Percentiles rank a stretch among this genome's conserved stretches.
These are phyloP conservation scores for Alliaria petiolata DNA, from an alignment of 345 rosid species.

Conservation along the genomic window DNA sequence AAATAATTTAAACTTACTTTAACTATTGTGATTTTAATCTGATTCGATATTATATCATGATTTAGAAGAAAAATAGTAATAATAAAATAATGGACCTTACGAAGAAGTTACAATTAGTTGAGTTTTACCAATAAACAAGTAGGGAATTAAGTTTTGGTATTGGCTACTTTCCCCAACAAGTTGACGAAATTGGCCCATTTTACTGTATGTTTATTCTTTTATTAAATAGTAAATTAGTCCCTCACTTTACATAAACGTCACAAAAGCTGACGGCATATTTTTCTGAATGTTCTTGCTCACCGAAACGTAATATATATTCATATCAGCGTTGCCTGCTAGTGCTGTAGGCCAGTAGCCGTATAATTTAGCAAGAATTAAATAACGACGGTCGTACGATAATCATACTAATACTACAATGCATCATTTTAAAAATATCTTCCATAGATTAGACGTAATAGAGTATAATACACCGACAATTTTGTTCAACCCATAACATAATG, in stretches of 20 bases:
- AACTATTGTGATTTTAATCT: conserved; percentile 4
- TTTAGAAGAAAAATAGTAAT: neutral
- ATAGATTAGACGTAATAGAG: neutral
- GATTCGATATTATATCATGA: conserved; percentile 1
- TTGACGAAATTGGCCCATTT: conserved; percentile 19
- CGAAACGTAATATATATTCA: neutral
- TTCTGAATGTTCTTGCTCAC: neutral
- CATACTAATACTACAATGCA: neutral
- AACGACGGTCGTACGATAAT: neutral
- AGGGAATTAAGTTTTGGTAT: conserved; percentile 8
- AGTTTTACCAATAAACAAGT: conserved; percentile 17
- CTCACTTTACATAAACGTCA: conserved; percentile 21
- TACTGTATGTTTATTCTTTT: neutral
- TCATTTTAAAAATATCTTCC: neutral
- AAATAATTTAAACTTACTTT: neutral
- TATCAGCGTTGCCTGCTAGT: conserved; percentile 1
- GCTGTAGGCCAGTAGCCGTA: conserved; percentile 9
- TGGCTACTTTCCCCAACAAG: conserved; percentile 30
- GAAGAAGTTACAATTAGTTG: conserved; percentile 14
- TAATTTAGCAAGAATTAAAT: neutral
- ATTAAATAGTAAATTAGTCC: conserved; percentile 15
- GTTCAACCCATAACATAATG: neutral
- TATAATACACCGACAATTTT: neutral
- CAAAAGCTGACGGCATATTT: conserved; percentile 24
- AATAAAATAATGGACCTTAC: neutral